A percentile compares a stretch with the other conserved stretches of the same genome.
phyloP scores from a whole-genome alignment of 352 stramenopile genomes.

The Hyaloperonospora arabidopsidis region DNA sequence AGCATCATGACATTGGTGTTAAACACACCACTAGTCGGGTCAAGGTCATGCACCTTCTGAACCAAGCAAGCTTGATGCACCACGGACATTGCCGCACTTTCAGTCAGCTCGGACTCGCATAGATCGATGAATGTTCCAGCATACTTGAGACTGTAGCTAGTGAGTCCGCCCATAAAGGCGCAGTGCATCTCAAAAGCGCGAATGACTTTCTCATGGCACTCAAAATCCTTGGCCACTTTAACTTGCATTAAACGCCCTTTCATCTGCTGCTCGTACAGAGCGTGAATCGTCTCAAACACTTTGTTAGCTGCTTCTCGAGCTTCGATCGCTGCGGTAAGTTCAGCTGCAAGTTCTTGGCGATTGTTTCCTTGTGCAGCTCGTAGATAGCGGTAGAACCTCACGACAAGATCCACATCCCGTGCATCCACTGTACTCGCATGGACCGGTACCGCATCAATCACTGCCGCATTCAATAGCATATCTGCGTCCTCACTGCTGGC shows the following conservation, averaged over 20 bases:
- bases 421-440: conserved; percentile 39
- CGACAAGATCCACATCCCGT: conserved; percentile 65
- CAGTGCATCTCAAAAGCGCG: conserved; percentile 28
- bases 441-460: conserved; percentile 1
- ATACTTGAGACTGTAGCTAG: conserved; percentile 68
- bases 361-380: conserved; percentile 34
- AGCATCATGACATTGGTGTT: conserved; percentile 32
- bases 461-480: not conserved
- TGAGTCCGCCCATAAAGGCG: conserved; percentile 33
- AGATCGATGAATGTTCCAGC: conserved; percentile 40
- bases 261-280: conserved; percentile 27
- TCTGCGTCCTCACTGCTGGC: conserved; percentile 10
- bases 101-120: conserved; percentile 26
- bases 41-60: conserved; percentile 2
- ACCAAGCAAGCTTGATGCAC: conserved; percentile 29
- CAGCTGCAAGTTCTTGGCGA: conserved; percentile 31
- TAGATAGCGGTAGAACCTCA: conserved; percentile 74
- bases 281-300: conserved; percentile 45
- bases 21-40: conserved; percentile 17
- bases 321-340: conserved; percentile 35
- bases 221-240: conserved; percentile 22
- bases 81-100: conserved; percentile 23
- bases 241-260: conserved; percentile 22
- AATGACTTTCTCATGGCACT: conserved; percentile 33
- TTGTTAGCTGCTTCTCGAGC: conserved; percentile 44